phyloP scores from a whole-genome alignment of 2,329 filamentous ascomycete genomes.

The Plectosphaerella sp. region DNA sequence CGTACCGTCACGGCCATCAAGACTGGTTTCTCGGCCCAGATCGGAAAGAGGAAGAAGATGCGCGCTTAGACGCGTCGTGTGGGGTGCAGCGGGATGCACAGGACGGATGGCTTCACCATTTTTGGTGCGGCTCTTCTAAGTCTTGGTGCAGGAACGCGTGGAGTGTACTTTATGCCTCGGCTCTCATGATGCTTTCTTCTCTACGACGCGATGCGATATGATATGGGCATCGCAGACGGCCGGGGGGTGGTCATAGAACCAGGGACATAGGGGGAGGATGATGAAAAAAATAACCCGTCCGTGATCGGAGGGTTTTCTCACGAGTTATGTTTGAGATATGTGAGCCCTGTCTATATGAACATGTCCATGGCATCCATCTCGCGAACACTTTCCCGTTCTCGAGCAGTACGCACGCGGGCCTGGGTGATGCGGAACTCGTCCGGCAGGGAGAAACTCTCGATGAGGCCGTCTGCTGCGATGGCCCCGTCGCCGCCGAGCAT shows the following conservation, averaged over 20 bases:
- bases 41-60: slow-evolving; percentile 97
- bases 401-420: slow-evolving; percentile 18
- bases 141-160: background rate
- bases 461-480: slow-evolving; percentile 9
- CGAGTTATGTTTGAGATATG: background rate
- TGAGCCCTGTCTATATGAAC: slow-evolving; percentile 3
- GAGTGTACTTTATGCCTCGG: too few species aligned
- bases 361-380: slow-evolving; percentile 11
- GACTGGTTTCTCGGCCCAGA: slow-evolving; percentile 99
- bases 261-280: too few species aligned
- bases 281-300: too few species aligned
- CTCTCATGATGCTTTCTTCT: too few species aligned
- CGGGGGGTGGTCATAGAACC: too few species aligned
- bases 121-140: slow-evolving; percentile 2
- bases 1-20: slow-evolving; percentile 97
- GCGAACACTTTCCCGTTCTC: slow-evolving; percentile 8
- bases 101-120: too few species aligned
- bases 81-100: too few species aligned
- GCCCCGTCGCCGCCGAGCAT: slow-evolving; percentile 37
- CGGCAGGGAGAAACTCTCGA: slow-evolving; percentile 38
- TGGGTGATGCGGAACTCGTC: slow-evolving; percentile 32
- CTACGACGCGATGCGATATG: too few species aligned
- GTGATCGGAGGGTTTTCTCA: too few species aligned
- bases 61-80: slow-evolving; percentile 56
- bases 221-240: too few species aligned